A percentile compares a stretch with the other conserved stretches of the same genome.
phyloP scores from a whole-genome alignment of 1,284 basidiomycete species.

The Ustilago tritici region DNA sequence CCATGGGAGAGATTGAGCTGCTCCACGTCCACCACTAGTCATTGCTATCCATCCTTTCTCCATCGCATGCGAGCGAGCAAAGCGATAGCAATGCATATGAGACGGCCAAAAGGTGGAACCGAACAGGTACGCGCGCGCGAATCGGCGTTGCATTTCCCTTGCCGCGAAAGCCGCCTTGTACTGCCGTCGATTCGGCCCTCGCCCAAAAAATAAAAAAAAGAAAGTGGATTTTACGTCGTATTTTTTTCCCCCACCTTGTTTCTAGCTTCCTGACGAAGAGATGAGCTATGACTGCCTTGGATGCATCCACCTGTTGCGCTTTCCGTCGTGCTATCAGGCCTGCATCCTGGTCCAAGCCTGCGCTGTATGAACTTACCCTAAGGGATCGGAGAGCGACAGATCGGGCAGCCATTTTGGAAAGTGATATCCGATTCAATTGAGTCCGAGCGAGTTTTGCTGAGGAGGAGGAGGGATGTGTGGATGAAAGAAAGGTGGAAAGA shows the following conservation, averaged over 20 bases:
- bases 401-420: conserved; percentile 46
- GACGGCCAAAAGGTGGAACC: neutral
- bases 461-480: conserved; percentile 4
- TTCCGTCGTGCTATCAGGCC: neutral
- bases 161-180: conserved; percentile 1
- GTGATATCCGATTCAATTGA: neutral
- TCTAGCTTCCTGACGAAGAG: no score
- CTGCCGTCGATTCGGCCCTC: neutral
- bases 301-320: neutral
- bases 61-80: neutral
- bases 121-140: neutral
- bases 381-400: conserved; percentile 49
- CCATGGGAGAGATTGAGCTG: neutral
- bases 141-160: neutral
- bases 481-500: conserved; percentile 15
- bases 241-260: neutral
- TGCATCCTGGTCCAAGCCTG: neutral
- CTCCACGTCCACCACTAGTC: neutral
- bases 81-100: neutral
- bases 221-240: no score
- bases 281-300: neutral
- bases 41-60: neutral
- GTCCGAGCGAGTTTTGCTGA: neutral
- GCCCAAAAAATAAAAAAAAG: no score
- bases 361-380: conserved; percentile 35